Base-by-base conservation (phyloP, 2,329 filamentous ascomycete species). In the Leptographium wingfieldii region DNA sequence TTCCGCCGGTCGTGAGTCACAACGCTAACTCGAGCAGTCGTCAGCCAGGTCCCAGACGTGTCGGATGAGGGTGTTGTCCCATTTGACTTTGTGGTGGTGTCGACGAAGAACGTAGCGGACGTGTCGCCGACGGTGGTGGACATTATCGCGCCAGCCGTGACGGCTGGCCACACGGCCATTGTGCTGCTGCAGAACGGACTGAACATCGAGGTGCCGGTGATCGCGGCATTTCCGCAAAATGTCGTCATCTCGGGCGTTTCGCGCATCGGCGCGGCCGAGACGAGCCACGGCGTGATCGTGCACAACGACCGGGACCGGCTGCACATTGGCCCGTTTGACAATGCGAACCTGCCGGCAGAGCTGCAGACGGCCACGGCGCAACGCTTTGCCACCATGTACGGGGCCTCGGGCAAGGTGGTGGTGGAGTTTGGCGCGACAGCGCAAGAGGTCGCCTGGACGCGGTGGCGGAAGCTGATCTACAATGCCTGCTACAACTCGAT, bases 321-420 rank as follows among this genome's bases (percentile, higher is more conserved):
- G 31, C 31, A 40, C 4, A 46, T 59, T 5, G 58, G 58, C 14
- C 49, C 52, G 3, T 59, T 59, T 51, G 40, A 40, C 43, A 59
- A 59, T 19, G 16, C 53, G 11, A 27, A 56, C 14, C 27, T 59
- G 29, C 46, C 58, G 22, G 31, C 43, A 1, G 58, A 51, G 6
- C 29, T 16, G 12, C 40, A 53, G 43, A 29, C 19, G 10, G 58
- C 58, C 9, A 40, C 54, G 16, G 58, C 58, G 7, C 16, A 43
- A 33, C 40, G 29, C 3, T 60, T 60, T 49, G 58, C 53, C 38
- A 58, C 35, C 14, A 48, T 62, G 53, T 95, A 94, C 69, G 90
- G 87, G 1, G 88, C 88, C 0, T 86, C 76, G 40, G 90, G 90
- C 0, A 88, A 88, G 68, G 88, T 87, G 16, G 88, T 86, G 0